Evolutionary conservation across 306 rosid species (phyloP).

Genomic region (Mimosa pudica): DNA sequence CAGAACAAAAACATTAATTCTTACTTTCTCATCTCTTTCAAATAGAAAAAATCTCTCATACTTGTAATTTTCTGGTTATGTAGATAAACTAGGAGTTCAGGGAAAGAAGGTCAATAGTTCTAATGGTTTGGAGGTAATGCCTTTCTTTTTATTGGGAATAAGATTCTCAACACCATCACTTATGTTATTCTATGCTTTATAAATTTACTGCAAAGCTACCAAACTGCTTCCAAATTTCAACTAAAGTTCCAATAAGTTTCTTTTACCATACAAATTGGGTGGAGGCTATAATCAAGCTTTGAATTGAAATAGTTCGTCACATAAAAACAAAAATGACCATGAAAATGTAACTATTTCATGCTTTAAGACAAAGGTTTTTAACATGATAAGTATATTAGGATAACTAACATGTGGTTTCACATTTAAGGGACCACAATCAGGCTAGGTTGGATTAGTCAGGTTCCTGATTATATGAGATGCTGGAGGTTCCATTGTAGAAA

Average conservation of each 20-base stretch:
- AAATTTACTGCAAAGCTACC: not conserved
- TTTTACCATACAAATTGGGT: not conserved
- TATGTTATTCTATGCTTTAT: not conserved
- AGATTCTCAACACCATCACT: not conserved
- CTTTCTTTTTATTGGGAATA: not conserved
- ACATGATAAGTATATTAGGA: not conserved
- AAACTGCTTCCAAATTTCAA: not conserved
- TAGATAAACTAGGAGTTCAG: constrained; percentile 66
- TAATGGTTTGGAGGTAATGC: constrained; percentile 49
- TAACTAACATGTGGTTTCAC: too few species aligned
- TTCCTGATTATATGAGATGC: too few species aligned
- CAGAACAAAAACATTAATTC: not conserved
- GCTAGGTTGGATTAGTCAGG: too few species aligned
- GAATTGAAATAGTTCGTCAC: not conserved
- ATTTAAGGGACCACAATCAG: too few species aligned
- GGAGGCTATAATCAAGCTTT: not conserved
- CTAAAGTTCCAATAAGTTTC: not conserved
- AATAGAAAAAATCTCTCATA: not conserved
- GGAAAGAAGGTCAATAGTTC: constrained; percentile 56
- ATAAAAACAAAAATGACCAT: not conserved
- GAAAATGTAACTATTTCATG: not conserved
- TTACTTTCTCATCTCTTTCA: not conserved
- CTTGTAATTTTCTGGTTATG: constrained; percentile 11
- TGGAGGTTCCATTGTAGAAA: too few species aligned
- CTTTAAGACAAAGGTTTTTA: not conserved